Conservation (phyloP, 371 early-diverging fungal species). For the Neoconidiobolus thromboides region DNA sequence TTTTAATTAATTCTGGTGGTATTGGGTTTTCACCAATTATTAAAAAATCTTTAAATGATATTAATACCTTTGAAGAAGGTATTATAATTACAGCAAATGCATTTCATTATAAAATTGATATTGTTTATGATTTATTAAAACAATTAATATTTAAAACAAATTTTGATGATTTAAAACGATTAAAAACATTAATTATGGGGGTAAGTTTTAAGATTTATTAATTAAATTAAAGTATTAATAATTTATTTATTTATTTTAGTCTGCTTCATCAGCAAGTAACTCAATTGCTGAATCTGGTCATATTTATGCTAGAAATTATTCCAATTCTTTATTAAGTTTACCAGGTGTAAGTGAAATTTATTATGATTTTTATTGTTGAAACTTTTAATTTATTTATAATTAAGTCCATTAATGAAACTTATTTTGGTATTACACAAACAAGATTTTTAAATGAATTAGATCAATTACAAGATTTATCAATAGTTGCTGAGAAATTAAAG, state of each 20-base stretch:
- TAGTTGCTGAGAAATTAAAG: constrained; percentile 5
- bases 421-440: constrained; percentile 62
- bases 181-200: constrained; percentile 50
- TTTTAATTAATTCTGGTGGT: constrained; percentile 72
- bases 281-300: constrained; percentile 75
- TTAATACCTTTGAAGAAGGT: constrained; percentile 33
- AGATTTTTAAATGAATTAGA: constrained; percentile 54
- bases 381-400: background rate
- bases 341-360: constrained; percentile 17
- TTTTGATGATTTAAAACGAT: constrained; percentile 49
- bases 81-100: constrained; percentile 37
- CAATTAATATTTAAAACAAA: constrained; percentile 52
- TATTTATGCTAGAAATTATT: constrained; percentile 53
- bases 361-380: background rate
- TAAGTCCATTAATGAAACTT: constrained; percentile 24
- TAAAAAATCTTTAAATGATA: constrained; percentile 24
- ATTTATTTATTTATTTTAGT: constrained; percentile 12
- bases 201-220: constrained; percentile 17
- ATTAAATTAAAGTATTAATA: background rate
- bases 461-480: background rate
- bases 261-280: constrained; percentile 49
- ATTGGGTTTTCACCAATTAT: constrained; percentile 43
- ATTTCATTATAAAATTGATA: constrained; percentile 50
- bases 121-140: constrained; percentile 48
- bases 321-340: constrained; percentile 41